Evolutionary conservation across 345 rosid species (phyloP), one percentile per base, ranked within the genome.

Genomic region (Corymbia maculata): DNA sequence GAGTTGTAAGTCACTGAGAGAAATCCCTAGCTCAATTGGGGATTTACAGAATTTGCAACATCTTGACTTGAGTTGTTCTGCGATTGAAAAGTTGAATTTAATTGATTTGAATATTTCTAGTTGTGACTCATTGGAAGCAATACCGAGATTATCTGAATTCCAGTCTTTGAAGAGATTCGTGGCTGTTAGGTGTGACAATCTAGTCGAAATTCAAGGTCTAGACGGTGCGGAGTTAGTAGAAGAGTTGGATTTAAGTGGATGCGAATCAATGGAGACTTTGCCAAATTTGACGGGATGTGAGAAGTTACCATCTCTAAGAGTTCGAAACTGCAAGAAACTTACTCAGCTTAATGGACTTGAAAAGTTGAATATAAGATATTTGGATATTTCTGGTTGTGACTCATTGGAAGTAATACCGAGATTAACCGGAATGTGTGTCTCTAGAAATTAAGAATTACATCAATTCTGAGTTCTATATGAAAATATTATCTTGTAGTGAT

Each of bases 251-350:
- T 24, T 61, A 9, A 4, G 0, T 1, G 4, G 4, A 61, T 61
- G 70, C 70, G 1, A 11, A 61, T 61, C 70, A 28, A 61, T 28
- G 7, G 70, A 28, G 30, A 28, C 32, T 28, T 28, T 28, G 16
- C 70, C 16, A 61, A 2, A 28, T 61, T 11, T 61, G 13, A 10
- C 2, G 2, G 4, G 70, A 61, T 28, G 32, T 28, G 32, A 61
- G 70, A 61, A 10, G 32, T 61, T 61, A 61, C 2, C 0, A 12
- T 61, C 16, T 61, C 16, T 61, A 13, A 0, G 0, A 0, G 16
- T 61, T 10, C 8, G 0, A 28, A 8, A 61, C 3, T 28, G 16
- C 70, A 28, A 61, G 70, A 61, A 61, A 12, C 70, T 61, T 28
- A 61, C 70, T 61, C 32, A 61, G 3, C 70, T 61, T 61, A 8